Evolutionary conservation across 2,329 filamentous ascomycete genomes (phyloP), one percentile per base, ranked within the genome.

Genomic region (Fusarium globosum): DNA sequence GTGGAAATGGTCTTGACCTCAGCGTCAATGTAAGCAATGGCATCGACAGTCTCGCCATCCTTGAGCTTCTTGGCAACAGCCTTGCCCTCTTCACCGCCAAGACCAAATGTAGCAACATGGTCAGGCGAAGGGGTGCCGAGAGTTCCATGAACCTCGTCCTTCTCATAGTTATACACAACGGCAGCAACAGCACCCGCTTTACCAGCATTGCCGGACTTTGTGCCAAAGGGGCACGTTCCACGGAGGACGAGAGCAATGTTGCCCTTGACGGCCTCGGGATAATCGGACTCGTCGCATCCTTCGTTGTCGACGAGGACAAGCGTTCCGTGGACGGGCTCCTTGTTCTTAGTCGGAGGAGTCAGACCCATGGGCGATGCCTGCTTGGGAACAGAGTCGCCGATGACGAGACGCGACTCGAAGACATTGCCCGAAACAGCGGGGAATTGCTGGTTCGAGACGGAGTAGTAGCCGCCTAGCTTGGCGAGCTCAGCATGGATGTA

Each of bases 111-210:
- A 2, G 93, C 89, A 10, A 93, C 85, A 75, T 94, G 88, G 58
- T 90, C 77, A 16, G 86, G 83, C 1, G 84, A 83, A 0, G 91
- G 90, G 0, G 83, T 85, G 16, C 91, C 93, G 7, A 96, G 85
- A 2, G 93, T 95, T 45, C 93, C 94, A 57, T 87, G 86, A 2
- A 94, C 82, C 7, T 83, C 80, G 4, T 89, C 92, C 2, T 87
- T 82, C 55, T 90, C 89, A 74, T 91, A 92, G 84, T 96, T 94
- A 83, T 93, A 95, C 56, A 96, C 86, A 20, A 96, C 83, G 2
- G 91, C 92, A 4, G 91, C 93, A 7, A 89, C 81, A 10, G 94
- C 94, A 26, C 93, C 92, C 3, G 92, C 92, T 55, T 85, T 86
- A 46, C 91, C 92, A 11, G 94, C 93, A 20, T 88, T 83, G 60